Base-by-base conservation (phyloP, 495 filamentous ascomycete genomes). In the Pyrenopolyporus hunteri region DNA sequence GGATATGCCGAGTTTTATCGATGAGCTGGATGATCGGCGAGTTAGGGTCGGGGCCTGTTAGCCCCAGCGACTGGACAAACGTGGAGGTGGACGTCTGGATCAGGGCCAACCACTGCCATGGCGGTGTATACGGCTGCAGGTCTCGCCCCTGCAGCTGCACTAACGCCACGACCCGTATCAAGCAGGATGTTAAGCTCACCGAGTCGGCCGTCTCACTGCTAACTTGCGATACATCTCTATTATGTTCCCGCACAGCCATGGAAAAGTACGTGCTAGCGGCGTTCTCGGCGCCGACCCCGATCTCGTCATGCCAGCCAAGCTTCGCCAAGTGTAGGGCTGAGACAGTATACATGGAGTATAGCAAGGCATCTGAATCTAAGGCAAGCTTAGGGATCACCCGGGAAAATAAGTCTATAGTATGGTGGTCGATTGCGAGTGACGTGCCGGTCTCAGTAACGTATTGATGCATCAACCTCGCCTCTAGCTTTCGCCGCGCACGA, bases 51-150 rank as follows among this genome's bases (percentile, higher is more conserved):
- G 50, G 46, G 8, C 58, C 54, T 16, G 71, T 55, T 16, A 39
- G 66, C 26, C 61, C 17, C 57, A 53, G 67, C 1, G 69, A 63
- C 7, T 53, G 59, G 2, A 29, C 40, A 31, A 70, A 71, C 6
- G 71, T 62, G 4, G 58, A 31, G 0, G 42, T 64, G 4, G 67
- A 59, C 9, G 59, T 57, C 6, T 56, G 45, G 0, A 45, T 57
- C 53, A 75, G 51, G 14, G 53, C 53, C 2, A 80, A 35, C 74
- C 75, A 80, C 29, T 76, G 69, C 8, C 69, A 54, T 2, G 77
- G 77, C 1, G 74, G 72, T 3, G 53, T 52, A 53, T 80, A 77
- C 5, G 75, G 74, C 14, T 69, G 32, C 8, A 68, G 33, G 29
- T 22, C 31, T 14, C 74, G 72, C 11, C 65, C 62, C 28, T 72